Conservation (phyloP, 1,284 basidiomycete genomes). For the Lentinula novae-zelandiae region DNA sequence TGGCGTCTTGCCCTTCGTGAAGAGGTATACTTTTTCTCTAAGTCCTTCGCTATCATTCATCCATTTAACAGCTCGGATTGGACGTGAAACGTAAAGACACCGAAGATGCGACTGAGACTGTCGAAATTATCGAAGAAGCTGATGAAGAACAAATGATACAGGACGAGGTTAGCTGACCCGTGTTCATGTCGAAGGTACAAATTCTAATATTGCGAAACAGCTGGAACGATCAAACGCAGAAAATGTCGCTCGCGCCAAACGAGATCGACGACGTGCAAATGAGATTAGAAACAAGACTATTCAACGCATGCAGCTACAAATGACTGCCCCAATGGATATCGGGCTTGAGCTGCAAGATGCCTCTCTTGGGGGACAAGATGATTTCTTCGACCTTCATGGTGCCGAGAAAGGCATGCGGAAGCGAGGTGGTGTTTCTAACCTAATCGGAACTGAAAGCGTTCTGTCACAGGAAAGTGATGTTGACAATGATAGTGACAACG, state of each 20-base stretch:
- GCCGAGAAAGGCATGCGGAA: conserved; percentile 50
- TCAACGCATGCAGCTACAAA: conserved; percentile 94
- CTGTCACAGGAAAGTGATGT: conserved; percentile 42
- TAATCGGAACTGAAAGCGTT: conserved; percentile 50
- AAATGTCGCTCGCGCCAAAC: conserved; percentile 68
- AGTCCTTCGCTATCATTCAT: background rate
- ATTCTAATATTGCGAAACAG: conserved; percentile 34
- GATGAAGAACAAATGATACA: conserved; percentile 89
- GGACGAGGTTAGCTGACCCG: conserved; percentile 62
- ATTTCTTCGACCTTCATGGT: conserved; percentile 81
- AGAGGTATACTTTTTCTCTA: conserved; percentile 48
- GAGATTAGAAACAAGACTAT: conserved; percentile 87
- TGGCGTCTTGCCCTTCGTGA: conserved; percentile 86
- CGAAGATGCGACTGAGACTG: conserved; percentile 75
- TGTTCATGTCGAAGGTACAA: background rate
- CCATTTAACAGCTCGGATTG: conserved; percentile 59
- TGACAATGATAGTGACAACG: conserved; percentile 38
- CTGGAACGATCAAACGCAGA: conserved; percentile 84
- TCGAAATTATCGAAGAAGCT: conserved; percentile 70
- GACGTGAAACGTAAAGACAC: conserved; percentile 72
- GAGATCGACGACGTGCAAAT: conserved; percentile 85
- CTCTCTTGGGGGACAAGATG: conserved; percentile 72
- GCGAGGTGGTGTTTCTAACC: conserved; percentile 39
- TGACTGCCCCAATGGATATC: conserved; percentile 95
- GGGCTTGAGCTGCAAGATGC: conserved; percentile 85